Percentiles rank a stretch among this genome's conserved stretches.
These are phyloP conservation scores for Coriolopsis trogii DNA, from an alignment of 1,284 basidiomycete genomes.

Conservation along the genomic window DNA sequence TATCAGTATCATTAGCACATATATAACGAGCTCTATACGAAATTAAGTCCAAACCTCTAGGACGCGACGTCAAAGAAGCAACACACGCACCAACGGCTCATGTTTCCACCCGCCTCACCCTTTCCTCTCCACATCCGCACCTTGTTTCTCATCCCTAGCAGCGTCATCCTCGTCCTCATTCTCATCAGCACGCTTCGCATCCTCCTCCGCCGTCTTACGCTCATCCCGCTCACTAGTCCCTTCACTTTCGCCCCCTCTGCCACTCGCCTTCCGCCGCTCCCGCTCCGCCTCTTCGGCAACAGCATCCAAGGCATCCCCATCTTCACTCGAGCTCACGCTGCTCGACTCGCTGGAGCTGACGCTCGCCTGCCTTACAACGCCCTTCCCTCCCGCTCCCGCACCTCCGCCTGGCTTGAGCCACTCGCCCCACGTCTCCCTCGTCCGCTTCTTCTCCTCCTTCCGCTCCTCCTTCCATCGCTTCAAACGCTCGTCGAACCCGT, in stretches of 20 bases:
- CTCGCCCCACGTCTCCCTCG: conserved; percentile 10
- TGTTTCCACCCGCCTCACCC: not conserved
- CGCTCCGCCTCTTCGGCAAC: conserved; percentile 13
- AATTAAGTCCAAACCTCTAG: too few species aligned
- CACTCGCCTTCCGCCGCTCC: conserved; percentile 6
- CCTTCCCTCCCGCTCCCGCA: conserved; percentile 1
- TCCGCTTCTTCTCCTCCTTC: conserved; percentile 28
- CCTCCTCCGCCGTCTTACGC: conserved; percentile 23
- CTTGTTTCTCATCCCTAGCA: conserved; percentile 24
- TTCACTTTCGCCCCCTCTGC: conserved; percentile 4
- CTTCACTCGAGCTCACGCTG: conserved; percentile 1
- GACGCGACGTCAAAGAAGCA: too few species aligned
- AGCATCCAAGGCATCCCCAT: conserved; percentile 1
- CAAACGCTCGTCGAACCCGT: conserved; percentile 32
- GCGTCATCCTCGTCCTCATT: conserved; percentile 23
- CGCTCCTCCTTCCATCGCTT: conserved; percentile 35
- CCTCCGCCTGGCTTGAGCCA: conserved; percentile 23
- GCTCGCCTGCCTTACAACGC: conserved; percentile 17
- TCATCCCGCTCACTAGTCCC: not conserved
- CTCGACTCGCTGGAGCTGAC: conserved; percentile 16
- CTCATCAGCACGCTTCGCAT: conserved; percentile 27
- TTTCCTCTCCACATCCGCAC: not conserved
- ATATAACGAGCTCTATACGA: not conserved
- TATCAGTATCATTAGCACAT: not conserved
- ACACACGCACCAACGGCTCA: not conserved